A percentile compares a stretch with the other conserved stretches of the same genome.
Conservation (phyloP, 106 monocot species). For the Phalaenopsis equestris region DNA sequence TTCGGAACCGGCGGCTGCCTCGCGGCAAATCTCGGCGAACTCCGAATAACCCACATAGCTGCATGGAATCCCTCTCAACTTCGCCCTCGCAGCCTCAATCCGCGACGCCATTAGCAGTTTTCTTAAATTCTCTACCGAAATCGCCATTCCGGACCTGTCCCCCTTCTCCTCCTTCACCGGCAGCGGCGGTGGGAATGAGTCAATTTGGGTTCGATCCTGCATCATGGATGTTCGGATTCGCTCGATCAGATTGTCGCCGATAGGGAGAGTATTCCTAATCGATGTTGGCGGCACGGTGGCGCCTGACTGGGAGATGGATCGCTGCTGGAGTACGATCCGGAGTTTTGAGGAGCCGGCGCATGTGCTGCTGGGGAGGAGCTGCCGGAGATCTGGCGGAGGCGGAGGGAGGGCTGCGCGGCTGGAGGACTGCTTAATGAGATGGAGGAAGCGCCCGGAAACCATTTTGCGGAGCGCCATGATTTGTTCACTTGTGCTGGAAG, state of each 20-base stretch:
- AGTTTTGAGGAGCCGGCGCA: neutral
- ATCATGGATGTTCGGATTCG: constrained; percentile 2
- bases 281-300: neutral
- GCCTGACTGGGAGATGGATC: neutral
- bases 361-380: neutral
- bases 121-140: constrained; percentile 39
- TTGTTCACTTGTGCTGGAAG: too few species aligned
- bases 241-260: neutral
- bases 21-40: constrained; percentile 46
- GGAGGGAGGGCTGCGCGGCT: neutral
- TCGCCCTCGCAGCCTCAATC: constrained; percentile 42
- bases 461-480: neutral
- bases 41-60: constrained; percentile 37
- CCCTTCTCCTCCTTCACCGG: neutral
- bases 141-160: constrained; percentile 1
- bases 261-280: neutral
- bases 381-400: neutral
- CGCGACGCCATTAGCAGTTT: constrained; percentile 42
- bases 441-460: neutral
- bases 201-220: neutral
- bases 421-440: neutral
- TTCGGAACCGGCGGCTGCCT: constrained; percentile 25
- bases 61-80: constrained; percentile 27
- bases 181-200: neutral
- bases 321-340: constrained; percentile 7